These are phyloP conservation scores for Trichoderma arundinaceum DNA, from an alignment of 2,329 filamentous ascomycete genomes.

Conservation along the genomic window DNA sequence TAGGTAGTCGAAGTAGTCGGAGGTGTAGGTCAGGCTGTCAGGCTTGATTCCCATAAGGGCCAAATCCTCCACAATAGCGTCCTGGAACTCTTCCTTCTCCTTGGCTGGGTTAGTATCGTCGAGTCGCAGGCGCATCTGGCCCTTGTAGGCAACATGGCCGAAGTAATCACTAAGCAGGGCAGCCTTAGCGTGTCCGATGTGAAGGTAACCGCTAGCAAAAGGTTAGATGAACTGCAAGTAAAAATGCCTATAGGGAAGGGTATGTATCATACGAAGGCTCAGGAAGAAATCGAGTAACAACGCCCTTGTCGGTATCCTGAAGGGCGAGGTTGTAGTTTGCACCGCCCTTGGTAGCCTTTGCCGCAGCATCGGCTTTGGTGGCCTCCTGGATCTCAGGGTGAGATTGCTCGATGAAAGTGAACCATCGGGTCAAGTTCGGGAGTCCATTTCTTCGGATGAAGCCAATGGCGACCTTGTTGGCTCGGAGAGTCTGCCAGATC, in stretches of 20 bases:
- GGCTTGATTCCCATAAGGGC: conserved; percentile 90
- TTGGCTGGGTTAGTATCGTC: conserved; percentile 98
- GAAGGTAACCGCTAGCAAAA: conserved; percentile 72
- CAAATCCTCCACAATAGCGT: conserved; percentile 90
- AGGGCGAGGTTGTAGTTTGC: conserved; percentile 89
- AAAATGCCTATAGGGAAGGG: not conserved
- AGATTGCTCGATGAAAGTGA: conserved; percentile 79
- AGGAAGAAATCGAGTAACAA: conserved; percentile 90
- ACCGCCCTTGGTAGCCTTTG: conserved; percentile 77
- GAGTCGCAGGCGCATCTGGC: conserved; percentile 87
- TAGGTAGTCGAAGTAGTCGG: conserved; percentile 92
- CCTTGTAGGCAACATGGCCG: conserved; percentile 89
- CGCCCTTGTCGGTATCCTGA: conserved; percentile 82
- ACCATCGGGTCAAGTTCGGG: conserved; percentile 84
- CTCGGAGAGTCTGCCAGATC: conserved; percentile 81
- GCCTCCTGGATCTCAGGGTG: conserved; percentile 77
- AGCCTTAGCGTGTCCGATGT: conserved; percentile 95
- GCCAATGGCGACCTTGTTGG: conserved; percentile 82
- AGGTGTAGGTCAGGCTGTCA: conserved; percentile 86
- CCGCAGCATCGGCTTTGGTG: conserved; percentile 71
- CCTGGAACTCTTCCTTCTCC: conserved; percentile 95
- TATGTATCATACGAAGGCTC: conserved; percentile 76
- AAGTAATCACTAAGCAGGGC: conserved; percentile 96
- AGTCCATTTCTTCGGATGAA: conserved; percentile 80
- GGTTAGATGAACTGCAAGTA: conserved; percentile 30